Evolutionary conservation across 2,329 filamentous ascomycete genomes (phyloP).

Genomic region (Periglandula ipomoeae): DNA sequence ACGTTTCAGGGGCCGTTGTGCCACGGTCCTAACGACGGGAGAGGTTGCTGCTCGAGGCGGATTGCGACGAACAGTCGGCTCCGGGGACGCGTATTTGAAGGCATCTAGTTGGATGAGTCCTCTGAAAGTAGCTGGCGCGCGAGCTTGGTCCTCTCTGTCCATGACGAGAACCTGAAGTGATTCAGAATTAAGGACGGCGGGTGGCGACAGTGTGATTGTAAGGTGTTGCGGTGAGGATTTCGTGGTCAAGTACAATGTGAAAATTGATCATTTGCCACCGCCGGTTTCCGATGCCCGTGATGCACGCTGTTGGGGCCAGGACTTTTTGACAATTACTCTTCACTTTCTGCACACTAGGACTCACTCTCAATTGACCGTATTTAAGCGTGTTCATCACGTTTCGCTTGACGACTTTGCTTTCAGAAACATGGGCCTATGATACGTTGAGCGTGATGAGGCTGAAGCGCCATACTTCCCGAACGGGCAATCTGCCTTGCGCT

Average conservation of each 20-base stretch:
- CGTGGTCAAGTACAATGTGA: background rate
- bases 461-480: too few relatives aligned
- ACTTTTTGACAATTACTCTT: too few relatives aligned
- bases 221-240: background rate
- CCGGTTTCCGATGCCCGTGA: too few relatives aligned
- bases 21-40: background rate
- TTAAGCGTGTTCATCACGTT: too few relatives aligned
- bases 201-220: background rate
- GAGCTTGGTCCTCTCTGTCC: background rate
- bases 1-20: background rate
- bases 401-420: too few relatives aligned
- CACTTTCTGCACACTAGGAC: too few relatives aligned
- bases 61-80: conserved; percentile 19
- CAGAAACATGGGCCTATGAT: too few relatives aligned
- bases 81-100: conserved; percentile 29
- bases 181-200: background rate
- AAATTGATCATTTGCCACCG: background rate
- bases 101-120: conserved; percentile 35
- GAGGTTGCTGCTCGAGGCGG: conserved; percentile 14
- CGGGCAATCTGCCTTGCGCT: background rate
- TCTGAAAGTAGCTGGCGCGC: conserved; percentile 27
- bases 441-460: too few relatives aligned
- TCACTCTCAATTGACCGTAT: too few relatives aligned
- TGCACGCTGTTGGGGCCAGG: too few relatives aligned
- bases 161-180: background rate